Evolutionary conservation across 1,284 basidiomycete species (phyloP).

Genomic region (Retiboletus flavoniger): DNA sequence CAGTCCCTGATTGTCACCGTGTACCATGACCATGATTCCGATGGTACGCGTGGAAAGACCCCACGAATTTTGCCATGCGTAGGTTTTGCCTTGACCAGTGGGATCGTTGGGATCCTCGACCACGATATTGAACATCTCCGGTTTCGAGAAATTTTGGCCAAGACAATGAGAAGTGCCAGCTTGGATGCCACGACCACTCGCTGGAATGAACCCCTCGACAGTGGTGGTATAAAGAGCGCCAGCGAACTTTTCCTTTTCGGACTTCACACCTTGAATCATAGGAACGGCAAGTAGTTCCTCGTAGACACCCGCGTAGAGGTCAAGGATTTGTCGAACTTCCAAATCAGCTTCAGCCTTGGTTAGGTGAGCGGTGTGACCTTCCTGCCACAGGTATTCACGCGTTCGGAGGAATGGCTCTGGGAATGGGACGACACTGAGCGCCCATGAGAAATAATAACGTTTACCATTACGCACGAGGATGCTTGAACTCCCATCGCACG

Average conservation of each 20-base stretch:
- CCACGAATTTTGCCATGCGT: constrained; percentile 99
- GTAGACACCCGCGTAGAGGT: constrained; percentile 95
- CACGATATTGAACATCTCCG: constrained; percentile 96
- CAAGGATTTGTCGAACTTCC: constrained; percentile 93
- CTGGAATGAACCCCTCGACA: constrained; percentile 96
- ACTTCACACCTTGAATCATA: constrained; percentile 95
- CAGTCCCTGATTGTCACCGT: constrained; percentile 97
- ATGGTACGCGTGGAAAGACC: constrained; percentile 95
- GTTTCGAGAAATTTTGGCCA: constrained; percentile 96
- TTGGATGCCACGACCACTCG: constrained; percentile 96
- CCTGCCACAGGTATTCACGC: constrained; percentile 99
- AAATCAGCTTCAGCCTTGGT: constrained; percentile 86
- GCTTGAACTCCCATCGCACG: constrained; percentile 99
- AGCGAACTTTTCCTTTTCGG: constrained; percentile 99
- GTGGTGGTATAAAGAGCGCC: constrained; percentile 98
- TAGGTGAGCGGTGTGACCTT: constrained; percentile 95
- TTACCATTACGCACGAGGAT: constrained; percentile 64
- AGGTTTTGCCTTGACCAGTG: constrained; percentile 65
- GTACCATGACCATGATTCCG: constrained; percentile 99
- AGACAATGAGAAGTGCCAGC: constrained; percentile 97
- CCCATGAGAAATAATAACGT: background rate
- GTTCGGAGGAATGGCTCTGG: constrained; percentile 97
- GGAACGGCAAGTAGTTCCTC: constrained; percentile 97
- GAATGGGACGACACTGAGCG: constrained; percentile 26
- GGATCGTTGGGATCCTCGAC: constrained; percentile 90